These are phyloP conservation scores for Phylloporus scabripes DNA, from an alignment of 768 basidiomycete genomes.

Conservation along the genomic window DNA sequence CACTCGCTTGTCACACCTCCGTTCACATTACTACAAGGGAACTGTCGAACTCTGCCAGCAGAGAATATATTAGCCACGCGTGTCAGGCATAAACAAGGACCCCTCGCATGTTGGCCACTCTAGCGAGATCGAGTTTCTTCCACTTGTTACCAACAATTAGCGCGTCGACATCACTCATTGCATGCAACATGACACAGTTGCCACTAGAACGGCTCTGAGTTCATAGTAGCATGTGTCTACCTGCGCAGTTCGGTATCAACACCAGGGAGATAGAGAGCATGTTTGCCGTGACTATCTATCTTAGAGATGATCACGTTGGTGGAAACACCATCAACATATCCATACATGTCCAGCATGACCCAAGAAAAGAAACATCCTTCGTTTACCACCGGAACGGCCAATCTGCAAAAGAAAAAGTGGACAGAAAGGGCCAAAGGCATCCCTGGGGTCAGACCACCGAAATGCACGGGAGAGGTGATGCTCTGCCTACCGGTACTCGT, in stretches of 20 bases:
- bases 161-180: too few relatives aligned
- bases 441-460: too few relatives aligned
- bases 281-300: neutral
- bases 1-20: too few relatives aligned
- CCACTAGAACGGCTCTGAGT: neutral
- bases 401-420: conserved; percentile 5
- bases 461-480: too few relatives aligned
- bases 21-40: too few relatives aligned
- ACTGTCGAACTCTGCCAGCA: too few relatives aligned
- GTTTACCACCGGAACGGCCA: conserved; percentile 8
- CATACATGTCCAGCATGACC: conserved; percentile 18
- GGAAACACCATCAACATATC: conserved; percentile 22
- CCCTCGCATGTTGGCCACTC: too few relatives aligned
- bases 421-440: too few relatives aligned
- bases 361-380: conserved; percentile 23
- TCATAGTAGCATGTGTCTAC: neutral
- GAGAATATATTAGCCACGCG: too few relatives aligned
- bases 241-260: conserved; percentile 7
- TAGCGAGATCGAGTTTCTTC: too few relatives aligned
- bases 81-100: neutral
- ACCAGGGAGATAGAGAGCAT: conserved; percentile 12
- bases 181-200: neutral
- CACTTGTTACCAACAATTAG: too few relatives aligned
- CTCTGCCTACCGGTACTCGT: conserved; percentile 34
- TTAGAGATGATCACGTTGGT: conserved; percentile 14